Evolutionary conservation across 345 rosid species (phyloP), one percentile per base, ranked within the genome.

Genomic region (Moringa oleifera): DNA sequence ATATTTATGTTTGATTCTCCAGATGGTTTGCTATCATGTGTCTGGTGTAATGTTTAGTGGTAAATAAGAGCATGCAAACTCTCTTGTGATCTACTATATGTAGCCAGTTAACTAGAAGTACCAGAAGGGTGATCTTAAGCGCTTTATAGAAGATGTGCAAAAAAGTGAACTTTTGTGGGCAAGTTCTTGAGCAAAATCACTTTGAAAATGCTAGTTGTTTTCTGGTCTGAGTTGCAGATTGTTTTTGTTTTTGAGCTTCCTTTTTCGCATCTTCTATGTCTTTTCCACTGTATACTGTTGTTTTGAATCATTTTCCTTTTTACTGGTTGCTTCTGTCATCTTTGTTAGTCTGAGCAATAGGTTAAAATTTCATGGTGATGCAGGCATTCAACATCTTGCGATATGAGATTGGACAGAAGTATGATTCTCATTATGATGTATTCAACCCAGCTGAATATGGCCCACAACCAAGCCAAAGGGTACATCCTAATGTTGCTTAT

Each of bases 311-410:
- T 41, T 41, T 41, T 41, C 47, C 9, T 15, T 41, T 41, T 41
- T 4, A 33, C 37, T 33, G 6, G 37, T 5, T 11, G 37, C 5
- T 33, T 33, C 37, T 33, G 11, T 33, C 37, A 33, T 5, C 37
- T 11, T 4, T 33, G 37, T n/a, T 49, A 49, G 10, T 17, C 20
- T 49, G 7, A 51, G 54, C n/a, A 18, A 51, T 51, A 6, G 25
- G 56, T 23, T 23, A 19, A n/a, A n/a, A 9, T 24, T 3, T 24
- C 56, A 23, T 9, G 18, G 20, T 55, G 74, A 68, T 59, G 75
- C 90, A 94, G 99, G 79, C 91, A 58, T 90, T 94, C 85, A 90
- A 90, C 73, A 64, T 94, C 56, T 65, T 94, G 83, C 80, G 88
- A 19, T 94, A 94, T 62, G 89, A 88, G 74, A 66, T 85, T 52